Evolutionary conservation across 139 green algal species (phyloP), one percentile per base, ranked within the genome.

Genomic region (Coelastrella sp.): DNA sequence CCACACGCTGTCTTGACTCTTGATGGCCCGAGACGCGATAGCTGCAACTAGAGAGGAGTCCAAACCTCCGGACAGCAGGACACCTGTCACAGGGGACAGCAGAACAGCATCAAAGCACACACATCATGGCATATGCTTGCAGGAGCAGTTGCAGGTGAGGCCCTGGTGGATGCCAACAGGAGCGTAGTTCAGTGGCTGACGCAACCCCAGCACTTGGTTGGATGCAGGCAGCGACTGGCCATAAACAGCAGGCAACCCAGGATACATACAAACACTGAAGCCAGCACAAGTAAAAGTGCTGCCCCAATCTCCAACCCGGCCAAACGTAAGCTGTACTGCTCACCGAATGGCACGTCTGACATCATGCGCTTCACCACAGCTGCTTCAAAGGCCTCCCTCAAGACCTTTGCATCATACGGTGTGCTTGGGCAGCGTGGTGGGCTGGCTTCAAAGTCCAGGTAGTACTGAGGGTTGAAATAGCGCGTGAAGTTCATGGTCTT

Each of bases 21-120:
- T 80, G 17, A 93, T 89, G 60, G 90, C 92, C 73, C 93, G 92
- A n/a, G 94, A 92, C 11, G 96, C 95, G 16, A 99, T 95, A 19
- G 93, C 86, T 10, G 97, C 96, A 8, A 99, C 97, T 22, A 99
- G 95, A 17, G 95, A 98, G 32, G 96, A 99, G 95, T 99, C 97
- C 66, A 99, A 93, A 19, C 98, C 98, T 14, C 98, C 98, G 47
- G 96, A 99, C n/a, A 99, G 96, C 73, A 99, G 94, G 88, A 99
- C 95, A 74, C 96, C 97, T 92, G n/a, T n/a, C n/a, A n/a, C n/a
- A n/a, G n/a, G n/a, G n/a, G n/a, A 86, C 5, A 73, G 7, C 61
- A 68, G 10, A 7, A 68, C 61, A 68, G 61, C 61, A 68, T 7
- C 61, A 68, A 68, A n/a, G n/a, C n/a, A n/a, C n/a, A n/a, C n/a